Base-by-base conservation (phyloP, 176 grass and related monocot genomes). In the Triticum turgidum region DNA sequence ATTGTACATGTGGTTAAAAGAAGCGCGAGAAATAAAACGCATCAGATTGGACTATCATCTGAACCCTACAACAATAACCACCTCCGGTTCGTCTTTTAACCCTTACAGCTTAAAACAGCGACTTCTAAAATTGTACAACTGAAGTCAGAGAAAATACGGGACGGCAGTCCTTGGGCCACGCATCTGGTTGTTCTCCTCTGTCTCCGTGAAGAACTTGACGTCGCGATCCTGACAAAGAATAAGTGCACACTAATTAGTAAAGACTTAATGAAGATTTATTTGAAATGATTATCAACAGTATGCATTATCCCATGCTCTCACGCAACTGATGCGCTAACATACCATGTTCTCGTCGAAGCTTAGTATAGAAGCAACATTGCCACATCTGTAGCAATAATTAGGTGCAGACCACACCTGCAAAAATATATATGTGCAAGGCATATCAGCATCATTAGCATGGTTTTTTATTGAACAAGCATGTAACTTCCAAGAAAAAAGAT, bases 351-450 rank as follows among this genome's bases (percentile, higher is more conserved):
- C 93, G 62, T 90, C 92, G 85, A 98, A 98, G 90, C 96, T 98
- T 73, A 98, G 85, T 88, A 98, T 98, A 59, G 96, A 98, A 82
- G 96, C 96, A 18, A 98, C 96, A 89, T 96, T 98, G 65, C 96
- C 96, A 85, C 96, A 98, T 90, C 96, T 94, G 87, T 98, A 98
- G 65, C 96, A 98, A 85, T 98, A 98, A 96, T 98, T 98, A 77
- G 96, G 96, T 8, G 96, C 96, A 78, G 96, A 98, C 93, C 96
- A 98, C 54, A 98, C 93, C 93, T 98, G 94, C 69, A 69, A 17
- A 86, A 30, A 30, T 30, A 30, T 30, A 30, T 30, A 64, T 76
- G 58, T 25, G 51, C n/a, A 71, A 62, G n/a, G 54, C 30, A 63
- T 20, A 63, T 49, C 6, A 68, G 38, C 17, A 80, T 68, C 37